Base-by-base conservation (phyloP, 2,329 filamentous ascomycete species). In the Venturia asperata region DNA sequence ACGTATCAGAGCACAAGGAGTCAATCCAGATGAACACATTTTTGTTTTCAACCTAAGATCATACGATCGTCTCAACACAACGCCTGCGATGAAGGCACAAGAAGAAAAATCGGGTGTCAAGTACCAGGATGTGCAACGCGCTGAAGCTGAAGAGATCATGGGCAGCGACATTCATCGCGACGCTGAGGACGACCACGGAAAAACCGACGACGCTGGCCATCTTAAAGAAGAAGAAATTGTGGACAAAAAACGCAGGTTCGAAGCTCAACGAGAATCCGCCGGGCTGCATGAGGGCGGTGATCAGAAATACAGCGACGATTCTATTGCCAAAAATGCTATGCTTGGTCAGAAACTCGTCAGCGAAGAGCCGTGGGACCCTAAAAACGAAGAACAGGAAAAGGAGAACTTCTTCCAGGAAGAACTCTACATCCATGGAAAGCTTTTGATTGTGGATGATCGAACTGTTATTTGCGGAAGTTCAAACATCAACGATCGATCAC, bases 381-480 rank as follows among this genome's bases (percentile, higher is more conserved):
- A 81, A 0, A 78, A 88, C 3, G 78, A 85, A 0, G 84, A 93
- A 69, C 84, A 85, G 1, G 94, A 97, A 75, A 88, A 92, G 66
- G 83, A 88, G 64, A 91, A 95, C 73, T 95, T 94, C 80, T 88
- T 97, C 66, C 93, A 96, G 73, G 94, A 99, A 74, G 93, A 99
- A 75, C 83, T 97, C 1, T 99, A 99, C 74, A 88, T 97, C 61
- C 94, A 99, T 75, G 89, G 87, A 37, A 99, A 97, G 78, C 82
- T 97, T 64, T 83, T 94, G 69, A 93, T 97, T 69, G 89, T 88
- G 1, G 92, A 97, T 73, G 93, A 97, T 74, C 86, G 87, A 64
- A 83, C 91, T 61, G 91, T 90, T 1, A 85, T 97, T 64, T 94
- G 91, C 73, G 91, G 91, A 21, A 92, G 88, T 34, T 91, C 90